phyloP scores from a whole-genome alignment of 75 land plant species.

The Larix kaempferi region DNA sequence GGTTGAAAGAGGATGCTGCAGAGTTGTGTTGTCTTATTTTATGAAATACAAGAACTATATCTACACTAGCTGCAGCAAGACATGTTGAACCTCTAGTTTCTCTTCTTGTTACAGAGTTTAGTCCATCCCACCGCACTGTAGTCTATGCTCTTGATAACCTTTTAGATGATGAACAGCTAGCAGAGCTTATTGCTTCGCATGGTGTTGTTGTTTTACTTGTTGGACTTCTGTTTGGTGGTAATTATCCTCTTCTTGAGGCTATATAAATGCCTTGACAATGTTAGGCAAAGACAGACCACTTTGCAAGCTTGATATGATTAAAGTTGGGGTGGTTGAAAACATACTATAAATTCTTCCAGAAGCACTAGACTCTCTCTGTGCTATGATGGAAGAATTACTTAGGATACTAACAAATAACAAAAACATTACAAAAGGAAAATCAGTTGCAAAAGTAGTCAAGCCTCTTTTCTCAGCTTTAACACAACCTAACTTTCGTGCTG shows the following conservation, averaged over 20 bases:
- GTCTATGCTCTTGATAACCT: constrained; percentile 86
- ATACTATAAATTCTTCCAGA: constrained; percentile 75
- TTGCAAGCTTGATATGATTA: constrained; percentile 94
- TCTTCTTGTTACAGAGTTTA: constrained; percentile 59
- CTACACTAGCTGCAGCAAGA: constrained; percentile 79
- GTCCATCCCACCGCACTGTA: constrained; percentile 78
- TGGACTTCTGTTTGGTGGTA: constrained; percentile 68
- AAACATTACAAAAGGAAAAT: constrained; percentile 78
- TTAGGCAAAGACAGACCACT: constrained; percentile 88
- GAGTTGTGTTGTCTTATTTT: constrained; percentile 85
- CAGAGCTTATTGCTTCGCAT: constrained; percentile 93
- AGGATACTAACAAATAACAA: constrained; percentile 92
- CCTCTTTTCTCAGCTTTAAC: constrained; percentile 69
- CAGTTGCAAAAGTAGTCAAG: constrained; percentile 89
- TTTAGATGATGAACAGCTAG: constrained; percentile 91
- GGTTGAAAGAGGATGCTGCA: constrained; percentile 88
- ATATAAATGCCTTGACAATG: constrained; percentile 76
- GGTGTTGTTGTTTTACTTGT: constrained; percentile 95
- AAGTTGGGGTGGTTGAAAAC: constrained; percentile 90
- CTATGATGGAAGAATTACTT: constrained; percentile 76
- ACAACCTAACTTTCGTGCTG: constrained; percentile 66
- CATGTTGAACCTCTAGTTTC: constrained; percentile 93
- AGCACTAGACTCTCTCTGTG: constrained; percentile 86
- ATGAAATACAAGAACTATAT: constrained; percentile 76
- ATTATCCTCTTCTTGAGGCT: constrained; percentile 78